Evolutionary conservation across 768 basidiomycete genomes (phyloP), one percentile per base, ranked within the genome.

Genomic region (Boletus barrowsii): DNA sequence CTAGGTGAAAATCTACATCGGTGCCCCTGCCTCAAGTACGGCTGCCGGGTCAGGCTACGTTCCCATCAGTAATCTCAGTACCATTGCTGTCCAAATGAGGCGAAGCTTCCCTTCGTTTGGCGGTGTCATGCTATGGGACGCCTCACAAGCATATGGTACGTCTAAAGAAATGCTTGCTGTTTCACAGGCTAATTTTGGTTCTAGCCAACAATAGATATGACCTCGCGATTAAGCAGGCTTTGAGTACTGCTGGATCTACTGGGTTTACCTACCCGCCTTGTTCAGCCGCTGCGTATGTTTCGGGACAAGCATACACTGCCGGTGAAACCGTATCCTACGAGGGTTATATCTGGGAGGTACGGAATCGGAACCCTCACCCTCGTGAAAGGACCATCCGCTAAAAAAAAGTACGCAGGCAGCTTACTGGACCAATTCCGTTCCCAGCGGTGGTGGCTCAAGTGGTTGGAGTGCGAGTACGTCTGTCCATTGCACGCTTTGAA

Each of bases 301-400:
- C 79, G 10, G 80, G 82, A 17, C 74, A 66, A 9, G 72, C 63
- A 51, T 86, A 88, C 65, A 60, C 75, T 5, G 83, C 73, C 4
- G 80, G 81, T 26, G 70, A 76, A 3, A 63, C 75, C 56, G 85
- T 82, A 14, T 77, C 83, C 13, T 87, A 76, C 61, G 64, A 72
- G 42, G 83, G 84, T 26, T 84, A 86, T 63, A 81, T 86, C 53
- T 87, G 81, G 82, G 73, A 86, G 81, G 83, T 82, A 57, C 18
- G 57, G 10, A 29, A 29, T 26, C 18, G 11, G 26, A 30, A 29
- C 43, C 30, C n/a, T 61, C 51, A 29, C 43, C 30, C n/a, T 61
- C 51, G 29, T 18, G 20, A 51, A 37, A 18, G 18, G 24, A 48
- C 24, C 51, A 18, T 48, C 35, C 35, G 22, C 29, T 39, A 44